Evolutionary conservation across 768 basidiomycete genomes (phyloP).

Genomic region (Suillus sp.): DNA sequence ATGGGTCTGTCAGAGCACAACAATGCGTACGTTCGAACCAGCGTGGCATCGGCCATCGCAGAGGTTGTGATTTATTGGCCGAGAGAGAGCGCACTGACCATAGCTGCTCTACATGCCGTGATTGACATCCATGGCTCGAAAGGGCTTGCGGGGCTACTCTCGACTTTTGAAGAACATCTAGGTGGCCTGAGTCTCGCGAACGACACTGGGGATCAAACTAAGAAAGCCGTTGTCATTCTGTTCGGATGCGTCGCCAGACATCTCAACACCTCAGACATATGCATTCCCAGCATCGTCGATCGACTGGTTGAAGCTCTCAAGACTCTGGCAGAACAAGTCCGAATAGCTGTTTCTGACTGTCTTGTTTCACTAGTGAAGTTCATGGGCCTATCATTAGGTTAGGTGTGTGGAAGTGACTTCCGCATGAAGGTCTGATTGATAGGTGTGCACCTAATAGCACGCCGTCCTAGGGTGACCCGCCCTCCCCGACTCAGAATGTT

Average conservation of each 20-base stretch:
- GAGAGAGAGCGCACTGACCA: conserved; percentile 46
- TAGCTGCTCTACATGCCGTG: conserved; percentile 62
- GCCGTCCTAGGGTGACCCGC: too few species aligned
- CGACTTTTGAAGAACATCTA: too few species aligned
- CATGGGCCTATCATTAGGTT: too few species aligned
- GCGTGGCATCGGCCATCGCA: conserved; percentile 70
- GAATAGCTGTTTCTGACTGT: conserved; percentile 95
- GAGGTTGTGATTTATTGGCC: conserved; percentile 78
- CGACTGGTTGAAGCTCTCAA: too few species aligned
- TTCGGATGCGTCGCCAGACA: conserved; percentile 92
- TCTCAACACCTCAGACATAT: conserved; percentile 71
- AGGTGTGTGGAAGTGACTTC: too few species aligned
- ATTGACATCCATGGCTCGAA: conserved; percentile 82
- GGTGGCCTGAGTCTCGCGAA: conserved; percentile 55
- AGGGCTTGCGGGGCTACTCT: conserved; percentile 72
- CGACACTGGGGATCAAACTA: conserved; percentile 83
- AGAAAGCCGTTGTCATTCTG: conserved; percentile 93
- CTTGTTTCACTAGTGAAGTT: conserved; percentile 81
- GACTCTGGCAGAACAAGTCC: conserved; percentile 95
- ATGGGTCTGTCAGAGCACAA: conserved; percentile 60
- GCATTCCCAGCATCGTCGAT: too few species aligned
- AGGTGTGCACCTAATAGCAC: too few species aligned
- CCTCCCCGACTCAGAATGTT: too few species aligned
- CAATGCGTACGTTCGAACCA: conserved; percentile 76
- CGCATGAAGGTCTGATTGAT: too few species aligned